Evolutionary conservation across 1,139 yeast genomes (phyloP).

Genomic region (Geotrichum europaeum): DNA sequence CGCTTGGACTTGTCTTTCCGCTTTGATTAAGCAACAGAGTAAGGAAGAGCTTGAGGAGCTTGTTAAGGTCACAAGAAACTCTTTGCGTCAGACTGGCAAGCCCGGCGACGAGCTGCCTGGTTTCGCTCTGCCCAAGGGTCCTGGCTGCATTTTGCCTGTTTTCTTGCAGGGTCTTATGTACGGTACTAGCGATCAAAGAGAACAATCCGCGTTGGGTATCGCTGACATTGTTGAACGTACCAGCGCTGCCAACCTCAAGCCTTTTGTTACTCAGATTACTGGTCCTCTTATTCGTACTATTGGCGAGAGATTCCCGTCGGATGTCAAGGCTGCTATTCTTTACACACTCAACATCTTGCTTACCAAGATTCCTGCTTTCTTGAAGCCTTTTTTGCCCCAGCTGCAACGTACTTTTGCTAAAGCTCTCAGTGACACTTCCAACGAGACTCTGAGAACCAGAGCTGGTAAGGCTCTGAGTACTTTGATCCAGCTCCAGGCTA

Average conservation of each 20-base stretch:
- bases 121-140: conserved; percentile 75
- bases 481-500: conserved; percentile 80
- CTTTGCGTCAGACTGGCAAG: conserved; percentile 61
- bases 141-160: conserved; percentile 80
- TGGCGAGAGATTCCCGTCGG: conserved; percentile 89
- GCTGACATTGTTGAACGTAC: conserved; percentile 85
- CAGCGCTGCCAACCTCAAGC: conserved; percentile 71
- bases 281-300: conserved; percentile 98
- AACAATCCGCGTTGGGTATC: conserved; percentile 79
- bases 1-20: conserved; percentile 61
- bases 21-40: conserved; percentile 58
- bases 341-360: conserved; percentile 75
- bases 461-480: conserved; percentile 92
- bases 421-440: conserved; percentile 69
- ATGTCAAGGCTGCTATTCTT: conserved; percentile 87
- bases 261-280: conserved; percentile 87
- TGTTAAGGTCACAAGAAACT: conserved; percentile 71
- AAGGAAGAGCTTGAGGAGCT: conserved; percentile 63
- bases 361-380: conserved; percentile 77
- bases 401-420: conserved; percentile 94
- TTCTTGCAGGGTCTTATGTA: conserved; percentile 95
- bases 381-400: conserved; percentile 96
- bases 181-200: conserved; percentile 81
- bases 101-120: conserved; percentile 66
- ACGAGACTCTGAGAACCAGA: conserved; percentile 66